Evolutionary conservation across 352 stramenopile genomes (phyloP).

Genomic region (Phytophthora nicotianae): DNA sequence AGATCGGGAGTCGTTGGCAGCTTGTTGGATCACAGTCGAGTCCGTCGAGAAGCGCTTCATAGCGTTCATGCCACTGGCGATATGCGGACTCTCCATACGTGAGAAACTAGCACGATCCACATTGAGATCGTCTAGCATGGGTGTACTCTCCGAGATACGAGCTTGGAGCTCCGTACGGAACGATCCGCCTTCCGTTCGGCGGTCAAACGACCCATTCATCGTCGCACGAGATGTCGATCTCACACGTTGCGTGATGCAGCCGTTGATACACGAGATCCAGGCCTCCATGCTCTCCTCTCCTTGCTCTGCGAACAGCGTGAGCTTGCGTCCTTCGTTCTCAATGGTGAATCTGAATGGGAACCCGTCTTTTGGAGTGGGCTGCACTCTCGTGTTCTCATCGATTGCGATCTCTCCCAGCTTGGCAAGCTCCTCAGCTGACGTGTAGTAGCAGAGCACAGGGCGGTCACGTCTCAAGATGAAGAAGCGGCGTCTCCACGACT

Average conservation of each 20-base stretch:
- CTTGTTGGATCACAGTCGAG: constrained; percentile 61
- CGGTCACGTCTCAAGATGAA: constrained; percentile 84
- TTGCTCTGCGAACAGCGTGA: constrained; percentile 76
- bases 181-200: constrained; percentile 38
- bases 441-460: constrained; percentile 83
- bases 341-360: constrained; percentile 74
- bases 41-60: constrained; percentile 79
- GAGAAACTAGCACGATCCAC: constrained; percentile 41
- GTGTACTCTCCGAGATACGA: constrained; percentile 44
- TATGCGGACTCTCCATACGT: constrained; percentile 35
- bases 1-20: constrained; percentile 54
- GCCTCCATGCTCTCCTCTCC: constrained; percentile 53
- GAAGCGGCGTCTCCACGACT: constrained; percentile 81
- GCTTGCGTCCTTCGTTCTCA: constrained; percentile 65
- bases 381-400: constrained; percentile 65
- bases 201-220: constrained; percentile 45
- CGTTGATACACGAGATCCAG: constrained; percentile 71
- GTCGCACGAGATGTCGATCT: constrained; percentile 27
- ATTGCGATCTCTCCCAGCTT: constrained; percentile 83
- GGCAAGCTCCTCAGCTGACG: constrained; percentile 71
- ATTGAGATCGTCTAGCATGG: constrained; percentile 45
- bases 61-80: constrained; percentile 39
- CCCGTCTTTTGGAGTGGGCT: constrained; percentile 51
- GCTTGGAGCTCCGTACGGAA: constrained; percentile 37
- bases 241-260: constrained; percentile 47